Percentiles rank a stretch among this genome's conserved stretches.
Evolutionary conservation across 2,329 filamentous ascomycete species (phyloP).

Genomic region (Aspergillus sergii): DNA sequence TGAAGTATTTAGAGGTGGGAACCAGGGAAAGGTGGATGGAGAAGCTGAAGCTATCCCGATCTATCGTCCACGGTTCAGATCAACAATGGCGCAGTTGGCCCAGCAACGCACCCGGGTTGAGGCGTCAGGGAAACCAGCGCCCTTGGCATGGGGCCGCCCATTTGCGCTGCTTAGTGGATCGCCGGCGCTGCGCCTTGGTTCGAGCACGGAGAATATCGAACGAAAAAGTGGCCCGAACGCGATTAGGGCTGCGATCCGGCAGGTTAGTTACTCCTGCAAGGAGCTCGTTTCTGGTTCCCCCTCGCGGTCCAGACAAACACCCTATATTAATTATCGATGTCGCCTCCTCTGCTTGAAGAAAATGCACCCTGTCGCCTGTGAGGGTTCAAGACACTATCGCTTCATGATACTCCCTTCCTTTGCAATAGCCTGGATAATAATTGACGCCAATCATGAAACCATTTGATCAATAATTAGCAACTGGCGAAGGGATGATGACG

Average conservation of each 20-base stretch:
- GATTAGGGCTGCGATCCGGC: slow-evolving; percentile 20
- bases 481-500: slow-evolving; percentile 1
- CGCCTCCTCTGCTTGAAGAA: not conserved
- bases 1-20: slow-evolving; percentile 34
- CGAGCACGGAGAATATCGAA: slow-evolving; percentile 13
- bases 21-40: slow-evolving; percentile 31
- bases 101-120: slow-evolving; percentile 34
- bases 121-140: slow-evolving; percentile 36
- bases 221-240: slow-evolving; percentile 14
- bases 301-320: slow-evolving; percentile 17
- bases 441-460: slow-evolving; percentile 13
- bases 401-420: slow-evolving; percentile 21
- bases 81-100: slow-evolving; percentile 44
- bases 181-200: slow-evolving; percentile 20
- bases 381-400: slow-evolving; percentile 26
- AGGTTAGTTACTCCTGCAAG: slow-evolving; percentile 22
- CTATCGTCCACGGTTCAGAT: slow-evolving; percentile 38
- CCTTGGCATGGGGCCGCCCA: slow-evolving; percentile 23
- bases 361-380: slow-evolving; percentile 15
- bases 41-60: slow-evolving; percentile 33
- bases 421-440: slow-evolving; percentile 23
- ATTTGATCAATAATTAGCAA: slow-evolving; percentile 18
- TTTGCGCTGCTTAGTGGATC: slow-evolving; percentile 22
- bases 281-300: slow-evolving; percentile 16
- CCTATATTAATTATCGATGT: slow-evolving; percentile 15